A percentile compares a stretch with the other conserved stretches of the same genome.
These are phyloP conservation scores for Sarocladium kiliense DNA, from an alignment of 2,329 filamentous ascomycete species.

Conservation along the genomic window DNA sequence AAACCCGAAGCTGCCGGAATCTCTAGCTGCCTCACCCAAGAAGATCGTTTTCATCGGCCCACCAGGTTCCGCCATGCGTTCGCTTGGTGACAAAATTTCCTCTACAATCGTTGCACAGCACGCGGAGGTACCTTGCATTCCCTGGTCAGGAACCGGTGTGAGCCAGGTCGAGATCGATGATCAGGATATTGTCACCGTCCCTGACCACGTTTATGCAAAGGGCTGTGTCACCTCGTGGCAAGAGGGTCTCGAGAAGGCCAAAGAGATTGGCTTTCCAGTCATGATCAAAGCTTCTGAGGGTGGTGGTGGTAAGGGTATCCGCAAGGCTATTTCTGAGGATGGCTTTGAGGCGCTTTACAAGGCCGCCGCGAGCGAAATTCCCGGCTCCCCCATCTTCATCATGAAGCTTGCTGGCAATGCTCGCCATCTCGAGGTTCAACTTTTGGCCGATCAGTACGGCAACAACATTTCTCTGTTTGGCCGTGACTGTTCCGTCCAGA, in stretches of 20 bases:
- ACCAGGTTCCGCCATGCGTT: conserved; percentile 96
- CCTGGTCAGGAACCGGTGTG: conserved; percentile 97
- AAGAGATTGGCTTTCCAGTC: conserved; percentile 93
- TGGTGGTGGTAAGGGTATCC: conserved; percentile 98
- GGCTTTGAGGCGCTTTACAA: conserved; percentile 87
- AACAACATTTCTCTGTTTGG: conserved; percentile 99
- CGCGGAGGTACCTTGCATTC: conserved; percentile 92
- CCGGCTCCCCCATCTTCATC: conserved; percentile 98
- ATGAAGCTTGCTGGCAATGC: conserved; percentile 99
- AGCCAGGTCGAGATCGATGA: conserved; percentile 73
- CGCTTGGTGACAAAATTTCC: conserved; percentile 98
- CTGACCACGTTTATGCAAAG: conserved; percentile 77
- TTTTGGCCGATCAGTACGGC: conserved; percentile 97
- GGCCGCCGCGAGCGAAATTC: conserved; percentile 94
- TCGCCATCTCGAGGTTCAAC: conserved; percentile 92
- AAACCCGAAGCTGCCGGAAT: conserved; percentile 96
- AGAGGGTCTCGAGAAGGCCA: conserved; percentile 82
- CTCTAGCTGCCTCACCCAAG: conserved; percentile 89
- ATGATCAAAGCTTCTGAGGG: conserved; percentile 99
- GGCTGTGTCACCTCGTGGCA: conserved; percentile 87
- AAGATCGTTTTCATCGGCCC: conserved; percentile 99
- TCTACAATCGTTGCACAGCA: conserved; percentile 99
- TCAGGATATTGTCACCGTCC: conserved; percentile 86
- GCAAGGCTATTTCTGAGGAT: conserved; percentile 83
- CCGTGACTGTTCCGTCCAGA: conserved; percentile 96